Conservation (phyloP, 495 filamentous ascomycete genomes). For the Aeminium ludgeri region DNA sequence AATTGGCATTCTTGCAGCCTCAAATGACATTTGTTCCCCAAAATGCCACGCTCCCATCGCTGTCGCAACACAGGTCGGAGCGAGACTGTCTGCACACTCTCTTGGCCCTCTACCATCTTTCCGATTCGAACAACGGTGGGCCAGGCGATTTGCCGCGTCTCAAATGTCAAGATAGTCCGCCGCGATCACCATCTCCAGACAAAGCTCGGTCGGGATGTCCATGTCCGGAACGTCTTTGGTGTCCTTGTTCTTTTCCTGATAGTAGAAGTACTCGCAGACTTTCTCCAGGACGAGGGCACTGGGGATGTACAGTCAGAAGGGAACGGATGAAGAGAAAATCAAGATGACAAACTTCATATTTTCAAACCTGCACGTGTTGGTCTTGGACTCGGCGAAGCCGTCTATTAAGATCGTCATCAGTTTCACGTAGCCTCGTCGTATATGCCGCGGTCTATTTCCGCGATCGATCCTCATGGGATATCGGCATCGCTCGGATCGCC, state of each 20-base stretch:
- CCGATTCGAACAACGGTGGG: too few species aligned
- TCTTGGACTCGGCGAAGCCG: slow-evolving; percentile 51
- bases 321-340: background rate
- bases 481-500: too few species aligned
- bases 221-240: slow-evolving; percentile 71
- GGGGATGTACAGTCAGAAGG: slow-evolving; percentile 14
- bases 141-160: too few species aligned
- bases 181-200: slow-evolving; percentile 66
- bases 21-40: too few species aligned
- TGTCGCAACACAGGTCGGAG: too few species aligned
- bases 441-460: background rate
- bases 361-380: slow-evolving; percentile 47
- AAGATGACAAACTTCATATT: slow-evolving; percentile 45
- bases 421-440: background rate
- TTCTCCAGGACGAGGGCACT: slow-evolving; percentile 77
- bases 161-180: slow-evolving; percentile 47
- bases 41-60: too few species aligned
- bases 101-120: too few species aligned
- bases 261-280: slow-evolving; percentile 82
- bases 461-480: too few species aligned
- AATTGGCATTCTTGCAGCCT: too few species aligned
- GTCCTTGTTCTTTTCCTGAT: slow-evolving; percentile 53
- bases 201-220: slow-evolving; percentile 63
- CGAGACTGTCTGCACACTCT: too few species aligned
- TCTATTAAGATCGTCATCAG: slow-evolving; percentile 27